Base-by-base conservation (phyloP, 305 asterid genomes). In the Fraxinus dipetala region DNA sequence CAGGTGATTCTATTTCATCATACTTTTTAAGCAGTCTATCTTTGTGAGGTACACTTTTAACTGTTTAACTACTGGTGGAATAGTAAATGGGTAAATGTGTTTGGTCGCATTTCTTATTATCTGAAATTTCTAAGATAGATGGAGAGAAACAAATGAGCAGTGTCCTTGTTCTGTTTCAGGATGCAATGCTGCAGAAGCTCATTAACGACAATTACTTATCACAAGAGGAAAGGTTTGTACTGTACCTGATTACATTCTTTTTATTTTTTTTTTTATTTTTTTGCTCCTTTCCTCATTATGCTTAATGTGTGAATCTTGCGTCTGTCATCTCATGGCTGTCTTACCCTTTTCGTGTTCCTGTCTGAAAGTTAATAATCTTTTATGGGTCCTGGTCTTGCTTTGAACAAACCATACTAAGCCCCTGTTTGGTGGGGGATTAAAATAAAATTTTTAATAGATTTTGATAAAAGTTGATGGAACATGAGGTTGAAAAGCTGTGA, bases 101-200 rank as follows among this genome's bases (percentile, higher is more conserved):
- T 67, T 30, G 32, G 36, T 67, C 1, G 2, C 75, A 59, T 75
- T 45, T 76, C 31, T 75, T 79, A 78, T 80, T 26, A 56, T 78
- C 77, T 76, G 31, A 36, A 76, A 70, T 31, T 77, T 77, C 40
- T 7, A 26, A 20, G 43, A 43, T 75, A 32, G 36, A 18, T 26
- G 20, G 72, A 24, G 36, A 67, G 20, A 28, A 67, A 26, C 36
- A 69, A 78, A 87, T 79, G 78, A 80, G 38, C 75, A 16, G 65
- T 72, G 61, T 59, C 20, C 34, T 34, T 83, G 34, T 72, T 18
- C 69, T 81, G 75, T 89, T 89, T 85, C 98, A 95, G 99, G 95
- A 94, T 80, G 96, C 97, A 30, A 93, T 93, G 97, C 92, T 95
- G 89, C 94, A 90, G 87, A 93, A 90, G 83, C 98, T 95, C 76